Percentiles rank a stretch among this genome's conserved stretches.
These are phyloP conservation scores for Neocallimastix lanati DNA, from an alignment of 192 early-diverging fungal species.

Conservation along the genomic window DNA sequence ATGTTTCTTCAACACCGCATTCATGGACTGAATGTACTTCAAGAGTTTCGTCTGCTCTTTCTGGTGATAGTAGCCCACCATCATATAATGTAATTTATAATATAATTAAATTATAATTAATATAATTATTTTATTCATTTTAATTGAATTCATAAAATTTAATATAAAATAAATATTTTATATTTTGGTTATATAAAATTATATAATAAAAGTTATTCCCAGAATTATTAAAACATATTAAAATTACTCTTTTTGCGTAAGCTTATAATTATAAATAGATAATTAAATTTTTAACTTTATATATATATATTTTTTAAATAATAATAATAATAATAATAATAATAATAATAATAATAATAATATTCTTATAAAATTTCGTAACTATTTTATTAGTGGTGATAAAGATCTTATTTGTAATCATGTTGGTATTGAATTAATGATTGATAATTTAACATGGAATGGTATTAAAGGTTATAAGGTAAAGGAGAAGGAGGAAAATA, in stretches of 20 bases:
- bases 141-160: no score
- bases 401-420: constrained; percentile 67
- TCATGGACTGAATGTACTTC: constrained; percentile 48
- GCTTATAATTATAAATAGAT: no score
- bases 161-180: no score
- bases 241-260: constrained; percentile 46
- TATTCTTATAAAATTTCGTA: no score
- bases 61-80: constrained; percentile 27
- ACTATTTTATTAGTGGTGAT: constrained; percentile 64
- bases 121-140: no score
- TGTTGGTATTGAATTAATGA: constrained; percentile 44
- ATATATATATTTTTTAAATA: no score
- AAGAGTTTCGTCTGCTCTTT: constrained; percentile 19
- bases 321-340: no score
- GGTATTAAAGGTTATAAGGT: constrained; percentile 1
- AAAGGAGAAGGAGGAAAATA: no score
- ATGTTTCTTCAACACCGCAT: constrained; percentile 15
- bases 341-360: no score
- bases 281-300: no score
- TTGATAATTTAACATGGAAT: constrained; percentile 30
- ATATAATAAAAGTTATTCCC: constrained; percentile 50
- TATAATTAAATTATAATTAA: no score
- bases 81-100: constrained; percentile 39
- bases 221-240: constrained; percentile 26
- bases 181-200: no score